A percentile compares a stretch with the other conserved stretches of the same genome.
Evolutionary conservation across 192 early-diverging fungal species (phyloP).

Genomic region (Irineochytrium annulatum): DNA sequence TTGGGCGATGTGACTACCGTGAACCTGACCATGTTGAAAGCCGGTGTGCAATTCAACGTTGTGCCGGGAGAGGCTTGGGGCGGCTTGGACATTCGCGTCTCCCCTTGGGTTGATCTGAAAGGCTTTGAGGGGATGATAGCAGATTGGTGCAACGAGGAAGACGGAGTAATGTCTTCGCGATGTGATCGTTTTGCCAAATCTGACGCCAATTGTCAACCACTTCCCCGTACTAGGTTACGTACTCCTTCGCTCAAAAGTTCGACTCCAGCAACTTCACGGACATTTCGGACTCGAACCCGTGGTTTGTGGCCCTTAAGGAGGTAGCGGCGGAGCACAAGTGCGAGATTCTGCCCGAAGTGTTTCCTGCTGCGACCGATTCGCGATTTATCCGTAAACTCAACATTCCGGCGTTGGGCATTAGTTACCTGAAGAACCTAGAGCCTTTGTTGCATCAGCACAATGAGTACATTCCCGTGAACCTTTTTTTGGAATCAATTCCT

Average conservation of each 20-base stretch:
- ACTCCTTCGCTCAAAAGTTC: slow-evolving; percentile 59
- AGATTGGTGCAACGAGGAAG: slow-evolving; percentile 25
- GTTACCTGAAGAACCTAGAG: slow-evolving; percentile 73
- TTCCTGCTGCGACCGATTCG: slow-evolving; percentile 75
- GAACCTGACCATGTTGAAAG: slow-evolving; percentile 74
- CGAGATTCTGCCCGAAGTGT: slow-evolving; percentile 66
- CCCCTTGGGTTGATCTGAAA: slow-evolving; percentile 61
- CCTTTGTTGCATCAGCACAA: slow-evolving; percentile 83
- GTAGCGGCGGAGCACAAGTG: slow-evolving; percentile 47
- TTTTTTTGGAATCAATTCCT: slow-evolving; percentile 67
- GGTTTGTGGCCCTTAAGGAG: slow-evolving; percentile 63
- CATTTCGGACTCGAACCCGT: slow-evolving; percentile 57
- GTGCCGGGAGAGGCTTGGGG: slow-evolving; percentile 65
- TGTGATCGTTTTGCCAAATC: not conserved
- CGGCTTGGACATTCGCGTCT: slow-evolving; percentile 74
- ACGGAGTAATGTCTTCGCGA: not conserved
- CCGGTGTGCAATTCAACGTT: slow-evolving; percentile 76
- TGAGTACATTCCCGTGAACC: slow-evolving; percentile 74
- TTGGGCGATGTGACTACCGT: slow-evolving; percentile 78
- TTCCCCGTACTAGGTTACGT: not conserved
- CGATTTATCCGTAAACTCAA: slow-evolving; percentile 71
- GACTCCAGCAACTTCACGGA: slow-evolving; percentile 55
- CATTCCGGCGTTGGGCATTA: slow-evolving; percentile 77
- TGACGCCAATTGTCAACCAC: not conserved
- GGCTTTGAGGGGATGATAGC: slow-evolving; percentile 54